phyloP scores from a whole-genome alignment of 805 yeast species.

The Limtongia smithiae region DNA sequence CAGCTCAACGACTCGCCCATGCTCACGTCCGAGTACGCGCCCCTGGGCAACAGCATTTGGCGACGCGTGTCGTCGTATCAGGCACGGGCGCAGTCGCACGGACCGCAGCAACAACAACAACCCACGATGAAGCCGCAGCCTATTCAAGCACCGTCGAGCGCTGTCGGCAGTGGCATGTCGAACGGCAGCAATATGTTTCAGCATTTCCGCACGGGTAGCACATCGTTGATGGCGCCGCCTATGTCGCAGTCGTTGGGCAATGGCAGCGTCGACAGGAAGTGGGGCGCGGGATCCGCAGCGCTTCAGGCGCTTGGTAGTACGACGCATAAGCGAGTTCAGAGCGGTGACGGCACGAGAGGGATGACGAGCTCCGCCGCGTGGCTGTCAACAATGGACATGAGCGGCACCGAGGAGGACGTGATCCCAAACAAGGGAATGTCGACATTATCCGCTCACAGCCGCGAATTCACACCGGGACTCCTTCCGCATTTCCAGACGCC shows the following conservation, averaged over 20 bases:
- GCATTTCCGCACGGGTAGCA: too few species aligned
- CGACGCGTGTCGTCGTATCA: constrained; percentile 7
- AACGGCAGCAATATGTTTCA: too few species aligned
- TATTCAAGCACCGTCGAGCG: constrained; percentile 3
- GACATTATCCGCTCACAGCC: constrained; percentile 20
- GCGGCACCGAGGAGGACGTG: too few species aligned
- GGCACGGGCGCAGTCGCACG: not conserved
- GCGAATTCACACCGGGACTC: constrained; percentile 19
- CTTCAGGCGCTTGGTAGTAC: not conserved
- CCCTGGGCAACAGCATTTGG: constrained; percentile 22
- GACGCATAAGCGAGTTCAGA: not conserved
- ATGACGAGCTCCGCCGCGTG: not conserved
- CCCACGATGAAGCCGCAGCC: too few species aligned
- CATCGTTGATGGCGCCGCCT: too few species aligned
- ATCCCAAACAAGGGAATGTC: constrained; percentile 2
- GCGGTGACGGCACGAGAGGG: constrained; percentile 3
- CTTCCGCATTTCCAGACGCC: not conserved
- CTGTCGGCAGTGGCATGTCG: too few species aligned
- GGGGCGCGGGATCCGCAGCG: constrained; percentile 7
- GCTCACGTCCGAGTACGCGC: constrained; percentile 17
- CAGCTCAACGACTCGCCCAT: not conserved
- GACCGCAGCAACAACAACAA: too few species aligned
- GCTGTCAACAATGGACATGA: not conserved
- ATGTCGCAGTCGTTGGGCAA: too few species aligned
- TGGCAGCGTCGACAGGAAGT: not conserved